Evolutionary conservation across 768 basidiomycete species (phyloP), one percentile per base, ranked within the genome.

Genomic region (Agaricus subrufescens): DNA sequence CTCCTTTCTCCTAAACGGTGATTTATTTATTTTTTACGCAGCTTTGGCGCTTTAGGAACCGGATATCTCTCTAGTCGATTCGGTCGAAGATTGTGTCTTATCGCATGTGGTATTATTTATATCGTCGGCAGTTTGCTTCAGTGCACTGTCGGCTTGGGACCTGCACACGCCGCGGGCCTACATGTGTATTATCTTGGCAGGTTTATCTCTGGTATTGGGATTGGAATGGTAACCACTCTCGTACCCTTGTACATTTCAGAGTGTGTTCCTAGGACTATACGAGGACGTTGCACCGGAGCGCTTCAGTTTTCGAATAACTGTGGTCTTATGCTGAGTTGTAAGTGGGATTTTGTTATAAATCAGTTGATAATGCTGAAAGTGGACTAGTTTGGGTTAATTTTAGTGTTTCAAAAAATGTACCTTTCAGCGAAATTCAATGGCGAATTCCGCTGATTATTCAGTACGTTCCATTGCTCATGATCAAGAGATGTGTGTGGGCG

Each of bases 191-290:
- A 75, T 59, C 75, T 77, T 60, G 71, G 76, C 51, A 75, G 83
- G 3, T 86, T 86, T 66, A 54, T 87, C 0, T 75, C 79, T 4
- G 86, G 87, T 19, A 70, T 85, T 48, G 84, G 86, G 7, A 75
- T 85, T 27, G 83, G 84, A 12, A 77, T 79, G 73, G 71, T 76
- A 6, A 73, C 75, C 1, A 76, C 79, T 3, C 64, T 82, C 2
- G 73, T 79, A 3, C 79, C 81, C 11, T 70, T 77, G 0, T 83
- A 82, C 46, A 71, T 80, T 7, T 80, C 79, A 0, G 81, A 82
- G 63, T 80, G 73, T 47, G 71, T 74, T 1, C 80, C 80, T 1
- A 73, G 66, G 52, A 63, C 67, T 15, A 79, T 82, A 44, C 72
- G 81, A 31, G 80, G 81, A 1, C 71, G 80, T 7, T 79, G 79